These are phyloP conservation scores for Penicilliopsis zonata DNA, from an alignment of 495 filamentous ascomycete genomes.

Conservation along the genomic window DNA sequence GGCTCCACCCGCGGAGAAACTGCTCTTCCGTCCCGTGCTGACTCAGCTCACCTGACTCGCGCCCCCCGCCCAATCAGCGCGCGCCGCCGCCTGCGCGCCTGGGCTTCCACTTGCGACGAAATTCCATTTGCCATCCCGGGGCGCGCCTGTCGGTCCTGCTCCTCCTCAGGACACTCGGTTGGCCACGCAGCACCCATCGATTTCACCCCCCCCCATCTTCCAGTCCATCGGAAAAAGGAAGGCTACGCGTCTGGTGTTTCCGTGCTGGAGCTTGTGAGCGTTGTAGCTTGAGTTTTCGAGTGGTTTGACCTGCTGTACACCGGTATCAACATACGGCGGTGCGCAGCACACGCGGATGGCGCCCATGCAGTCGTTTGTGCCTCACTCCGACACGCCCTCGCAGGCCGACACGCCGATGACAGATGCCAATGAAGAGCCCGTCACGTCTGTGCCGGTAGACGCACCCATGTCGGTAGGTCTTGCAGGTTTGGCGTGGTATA, in stretches of 20 bases:
- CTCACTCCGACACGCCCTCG: slow-evolving; percentile 34
- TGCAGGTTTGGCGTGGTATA: not conserved
- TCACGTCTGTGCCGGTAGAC: slow-evolving; percentile 31
- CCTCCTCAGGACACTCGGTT: slow-evolving; percentile 8
- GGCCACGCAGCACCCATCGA: too few species aligned
- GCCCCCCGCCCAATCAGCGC: slow-evolving; percentile 24
- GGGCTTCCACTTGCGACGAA: slow-evolving; percentile 11
- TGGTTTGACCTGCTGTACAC: too few species aligned
- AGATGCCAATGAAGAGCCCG: slow-evolving; percentile 45
- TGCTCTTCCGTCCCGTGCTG: slow-evolving; percentile 18
- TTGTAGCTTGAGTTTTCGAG: too few species aligned
- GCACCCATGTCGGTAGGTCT: slow-evolving; percentile 33
- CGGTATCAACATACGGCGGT: slow-evolving; percentile 19
- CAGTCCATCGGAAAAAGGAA: too few species aligned
- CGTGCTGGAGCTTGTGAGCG: too few species aligned
- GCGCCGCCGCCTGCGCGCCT: slow-evolving; percentile 17
- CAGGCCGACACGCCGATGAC: slow-evolving; percentile 44
- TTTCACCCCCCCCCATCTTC: too few species aligned
- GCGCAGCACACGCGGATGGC: slow-evolving; percentile 41
- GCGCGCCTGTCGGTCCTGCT: slow-evolving; percentile 13
- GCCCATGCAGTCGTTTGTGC: slow-evolving; percentile 37
- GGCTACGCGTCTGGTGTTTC: too few species aligned
- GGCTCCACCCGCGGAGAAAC: slow-evolving; percentile 25
- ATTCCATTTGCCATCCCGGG: slow-evolving; percentile 25
- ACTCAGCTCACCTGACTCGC: slow-evolving; percentile 17